These are phyloP conservation scores for Pistacia atlantica DNA, from an alignment of 345 rosid genomes.

Conservation along the genomic window DNA sequence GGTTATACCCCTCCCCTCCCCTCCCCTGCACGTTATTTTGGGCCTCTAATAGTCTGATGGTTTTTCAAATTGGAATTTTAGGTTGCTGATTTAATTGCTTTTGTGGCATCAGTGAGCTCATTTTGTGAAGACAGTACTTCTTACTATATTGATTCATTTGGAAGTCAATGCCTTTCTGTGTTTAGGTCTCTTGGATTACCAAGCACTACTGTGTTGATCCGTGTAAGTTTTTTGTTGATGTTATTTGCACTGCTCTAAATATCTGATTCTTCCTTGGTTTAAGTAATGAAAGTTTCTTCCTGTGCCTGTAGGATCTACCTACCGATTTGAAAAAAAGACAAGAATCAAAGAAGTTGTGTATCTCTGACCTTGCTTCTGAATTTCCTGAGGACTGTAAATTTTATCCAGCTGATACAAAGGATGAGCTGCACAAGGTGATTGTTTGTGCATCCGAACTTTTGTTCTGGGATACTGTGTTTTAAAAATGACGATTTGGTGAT, in stretches of 20 bases:
- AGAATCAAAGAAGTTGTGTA: slow-evolving; percentile 68
- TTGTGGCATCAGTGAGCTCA: slow-evolving; percentile 78
- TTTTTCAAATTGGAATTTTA: slow-evolving; percentile 28
- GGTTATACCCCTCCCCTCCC: neutral
- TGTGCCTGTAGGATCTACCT: slow-evolving; percentile 67
- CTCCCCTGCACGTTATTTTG: neutral
- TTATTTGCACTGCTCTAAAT: no score
- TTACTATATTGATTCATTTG: slow-evolving; percentile 75
- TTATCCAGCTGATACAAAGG: slow-evolving; percentile 84
- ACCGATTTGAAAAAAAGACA: slow-evolving; percentile 61
- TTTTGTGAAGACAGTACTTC: slow-evolving; percentile 49
- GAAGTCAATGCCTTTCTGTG: slow-evolving; percentile 85
- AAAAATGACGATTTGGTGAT: neutral
- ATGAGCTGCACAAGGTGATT: slow-evolving; percentile 89
- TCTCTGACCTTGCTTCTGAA: slow-evolving; percentile 65
- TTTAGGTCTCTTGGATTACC: slow-evolving; percentile 87
- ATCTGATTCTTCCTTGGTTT: neutral
- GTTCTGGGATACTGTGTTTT: neutral
- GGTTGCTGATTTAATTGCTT: slow-evolving; percentile 97
- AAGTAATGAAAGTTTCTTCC: slow-evolving; percentile 15
- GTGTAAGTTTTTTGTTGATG: slow-evolving; percentile 54
- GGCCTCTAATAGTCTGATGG: neutral
- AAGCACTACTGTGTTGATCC: slow-evolving; percentile 78
- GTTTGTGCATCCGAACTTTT: slow-evolving; percentile 1
- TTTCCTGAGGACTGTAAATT: slow-evolving; percentile 91